Percentiles rank a stretch among this genome's conserved stretches.
These are phyloP conservation scores for Solidago caesia DNA, from an alignment of 129 eudicot genomes.

Conservation along the genomic window DNA sequence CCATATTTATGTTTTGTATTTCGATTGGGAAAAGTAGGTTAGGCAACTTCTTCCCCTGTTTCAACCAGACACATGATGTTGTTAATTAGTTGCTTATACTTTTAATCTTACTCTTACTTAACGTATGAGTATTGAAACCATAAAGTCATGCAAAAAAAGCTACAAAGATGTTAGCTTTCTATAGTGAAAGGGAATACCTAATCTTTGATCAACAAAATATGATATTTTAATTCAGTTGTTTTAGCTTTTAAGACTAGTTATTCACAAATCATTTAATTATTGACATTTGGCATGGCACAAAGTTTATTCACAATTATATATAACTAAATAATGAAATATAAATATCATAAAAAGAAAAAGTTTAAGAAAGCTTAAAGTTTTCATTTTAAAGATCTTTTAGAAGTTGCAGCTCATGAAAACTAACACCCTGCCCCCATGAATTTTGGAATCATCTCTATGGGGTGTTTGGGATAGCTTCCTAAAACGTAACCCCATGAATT, in stretches of 20 bases:
- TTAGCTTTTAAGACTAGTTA: not conserved
- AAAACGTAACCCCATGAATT: too few species aligned
- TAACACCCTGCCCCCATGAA: too few species aligned
- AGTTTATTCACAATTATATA: too few species aligned
- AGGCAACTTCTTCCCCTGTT: slow-evolving; percentile 61
- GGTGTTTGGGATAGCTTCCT: too few species aligned
- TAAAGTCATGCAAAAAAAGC: not conserved
- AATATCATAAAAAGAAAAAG: too few species aligned
- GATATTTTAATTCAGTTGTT: not conserved
- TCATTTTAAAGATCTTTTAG: too few species aligned
- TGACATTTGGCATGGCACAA: too few species aligned
- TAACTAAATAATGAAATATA: too few species aligned
- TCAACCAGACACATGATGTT: not conserved
- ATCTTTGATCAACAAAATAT: not conserved
- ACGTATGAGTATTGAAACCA: not conserved
- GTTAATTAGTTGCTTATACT: slow-evolving; percentile 10
- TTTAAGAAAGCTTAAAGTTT: too few species aligned
- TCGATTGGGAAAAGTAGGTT: slow-evolving; percentile 60
- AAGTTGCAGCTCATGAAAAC: too few species aligned
- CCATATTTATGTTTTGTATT: slow-evolving; percentile 59
- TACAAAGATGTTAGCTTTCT: not conserved
- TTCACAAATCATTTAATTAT: not conserved
- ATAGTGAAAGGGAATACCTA: not conserved
- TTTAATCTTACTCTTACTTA: slow-evolving; percentile 12
- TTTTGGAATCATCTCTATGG: too few species aligned